phyloP scores from a whole-genome alignment of 192 early-diverging fungal species.

The Polychytrium aggregatum region DNA sequence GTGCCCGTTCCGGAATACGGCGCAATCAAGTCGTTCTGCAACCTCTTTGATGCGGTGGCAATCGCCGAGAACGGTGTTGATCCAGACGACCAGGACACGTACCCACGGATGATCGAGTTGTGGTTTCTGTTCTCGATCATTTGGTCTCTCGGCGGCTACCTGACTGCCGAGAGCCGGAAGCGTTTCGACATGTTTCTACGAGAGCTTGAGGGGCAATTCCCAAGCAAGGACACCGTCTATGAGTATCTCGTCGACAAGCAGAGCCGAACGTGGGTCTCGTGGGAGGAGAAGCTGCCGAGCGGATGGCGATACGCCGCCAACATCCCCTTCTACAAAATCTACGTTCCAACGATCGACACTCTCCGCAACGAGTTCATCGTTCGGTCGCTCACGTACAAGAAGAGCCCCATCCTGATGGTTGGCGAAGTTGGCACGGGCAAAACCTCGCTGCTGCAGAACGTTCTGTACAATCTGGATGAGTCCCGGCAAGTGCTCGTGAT shows the following conservation, averaged over 20 bases:
- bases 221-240: slow-evolving; percentile 45
- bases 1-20: slow-evolving; percentile 41
- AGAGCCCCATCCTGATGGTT: slow-evolving; percentile 34
- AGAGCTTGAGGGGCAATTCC: slow-evolving; percentile 49
- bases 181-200: slow-evolving; percentile 46
- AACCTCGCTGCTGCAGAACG: slow-evolving; percentile 42
- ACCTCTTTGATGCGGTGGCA: slow-evolving; percentile 37
- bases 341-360: slow-evolving; percentile 52
- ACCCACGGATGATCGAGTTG: slow-evolving; percentile 40
- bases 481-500: slow-evolving; percentile 26
- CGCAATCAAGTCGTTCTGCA: slow-evolving; percentile 31
- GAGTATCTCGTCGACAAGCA: slow-evolving; percentile 49
- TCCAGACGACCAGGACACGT: slow-evolving; percentile 27
- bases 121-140: slow-evolving; percentile 47
- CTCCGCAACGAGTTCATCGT: slow-evolving; percentile 46
- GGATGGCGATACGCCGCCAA: slow-evolving; percentile 34
- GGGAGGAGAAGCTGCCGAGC: slow-evolving; percentile 43
- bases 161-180: slow-evolving; percentile 38
- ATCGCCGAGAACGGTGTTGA: slow-evolving; percentile 41
- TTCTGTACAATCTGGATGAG: slow-evolving; percentile 26
- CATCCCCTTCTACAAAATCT: slow-evolving; percentile 48
- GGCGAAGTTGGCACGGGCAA: slow-evolving; percentile 50
- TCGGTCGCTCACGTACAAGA: slow-evolving; percentile 29
- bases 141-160: slow-evolving; percentile 43
- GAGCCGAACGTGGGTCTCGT: slow-evolving; percentile 35